Conservation (phyloP, 2,329 filamentous ascomycete genomes). For the Aspergillus sp. region DNA sequence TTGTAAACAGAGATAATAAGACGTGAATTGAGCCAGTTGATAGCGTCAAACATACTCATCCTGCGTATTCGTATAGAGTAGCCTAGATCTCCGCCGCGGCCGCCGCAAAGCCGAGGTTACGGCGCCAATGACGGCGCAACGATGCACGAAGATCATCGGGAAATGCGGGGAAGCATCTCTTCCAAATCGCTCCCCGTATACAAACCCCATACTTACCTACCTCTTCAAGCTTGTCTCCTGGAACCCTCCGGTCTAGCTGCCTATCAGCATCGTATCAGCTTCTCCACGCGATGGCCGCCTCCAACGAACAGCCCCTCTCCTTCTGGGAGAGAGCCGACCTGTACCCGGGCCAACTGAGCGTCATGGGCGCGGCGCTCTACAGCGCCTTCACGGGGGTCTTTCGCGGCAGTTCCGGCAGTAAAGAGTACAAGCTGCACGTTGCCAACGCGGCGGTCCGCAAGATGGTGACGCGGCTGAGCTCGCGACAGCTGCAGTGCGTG, state of each 20-base stretch:
- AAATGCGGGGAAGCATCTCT: slow-evolving; percentile 1
- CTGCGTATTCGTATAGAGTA: no score
- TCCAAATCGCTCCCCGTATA: not conserved
- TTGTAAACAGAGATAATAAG: slow-evolving; percentile 9
- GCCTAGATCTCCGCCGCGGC: no score
- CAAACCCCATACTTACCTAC: no score
- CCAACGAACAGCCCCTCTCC: slow-evolving; percentile 21
- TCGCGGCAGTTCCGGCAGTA: slow-evolving; percentile 37
- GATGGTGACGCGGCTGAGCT: slow-evolving; percentile 20
- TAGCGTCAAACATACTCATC: no score
- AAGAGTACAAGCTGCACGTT: slow-evolving; percentile 36
- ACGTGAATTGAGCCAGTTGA: no score
- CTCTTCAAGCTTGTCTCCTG: not conserved
- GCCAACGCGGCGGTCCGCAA: slow-evolving; percentile 30
- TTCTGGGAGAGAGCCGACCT: slow-evolving; percentile 36
- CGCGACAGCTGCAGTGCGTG: slow-evolving; percentile 34
- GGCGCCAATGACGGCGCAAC: not conserved
- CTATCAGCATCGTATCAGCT: not conserved
- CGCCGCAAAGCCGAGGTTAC: not conserved
- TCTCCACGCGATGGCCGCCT: slow-evolving; percentile 12
- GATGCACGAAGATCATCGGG: not conserved
- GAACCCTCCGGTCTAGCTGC: not conserved
- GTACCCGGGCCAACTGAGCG: slow-evolving; percentile 23
- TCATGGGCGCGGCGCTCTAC: slow-evolving; percentile 27
- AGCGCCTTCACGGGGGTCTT: slow-evolving; percentile 37